Conservation (phyloP, 1,284 basidiomycete species). For the Apiotrichum akiyoshidainum region DNA sequence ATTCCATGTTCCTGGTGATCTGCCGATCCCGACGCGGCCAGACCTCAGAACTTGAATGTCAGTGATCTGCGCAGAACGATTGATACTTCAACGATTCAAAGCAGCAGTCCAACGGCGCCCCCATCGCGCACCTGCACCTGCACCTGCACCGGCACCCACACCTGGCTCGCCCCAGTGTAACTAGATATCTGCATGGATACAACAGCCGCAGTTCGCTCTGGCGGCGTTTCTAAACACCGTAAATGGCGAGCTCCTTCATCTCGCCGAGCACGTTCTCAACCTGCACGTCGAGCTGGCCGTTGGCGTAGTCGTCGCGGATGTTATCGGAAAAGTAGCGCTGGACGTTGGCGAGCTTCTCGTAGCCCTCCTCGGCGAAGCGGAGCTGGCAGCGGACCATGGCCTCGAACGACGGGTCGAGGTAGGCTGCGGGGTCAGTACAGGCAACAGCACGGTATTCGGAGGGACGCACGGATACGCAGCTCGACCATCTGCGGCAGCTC, state of each 20-base stretch:
- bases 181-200: neutral
- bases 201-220: neutral
- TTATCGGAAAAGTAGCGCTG: constrained; percentile 89
- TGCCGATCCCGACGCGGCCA: too few relatives aligned
- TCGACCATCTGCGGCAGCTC: constrained; percentile 92
- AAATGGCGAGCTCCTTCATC: constrained; percentile 94
- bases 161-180: neutral
- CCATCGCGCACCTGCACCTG: too few relatives aligned
- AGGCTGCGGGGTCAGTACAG: constrained; percentile 52
- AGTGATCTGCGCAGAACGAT: too few relatives aligned
- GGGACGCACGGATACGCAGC: constrained; percentile 69
- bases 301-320: constrained; percentile 94
- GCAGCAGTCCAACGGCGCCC: too few relatives aligned
- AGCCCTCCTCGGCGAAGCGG: constrained; percentile 95
- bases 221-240: constrained; percentile 46
- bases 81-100: too few relatives aligned
- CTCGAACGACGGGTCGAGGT: constrained; percentile 97
- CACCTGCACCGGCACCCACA: neutral
- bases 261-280: constrained; percentile 91
- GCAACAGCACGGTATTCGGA: neutral
- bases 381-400: constrained; percentile 98
- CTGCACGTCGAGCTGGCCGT: constrained; percentile 91
- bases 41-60: too few relatives aligned
- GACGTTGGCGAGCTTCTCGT: constrained; percentile 94
- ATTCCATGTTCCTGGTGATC: too few relatives aligned